Conservation (phyloP, 345 rosid species). For the Pseudoturritis turrita region DNA sequence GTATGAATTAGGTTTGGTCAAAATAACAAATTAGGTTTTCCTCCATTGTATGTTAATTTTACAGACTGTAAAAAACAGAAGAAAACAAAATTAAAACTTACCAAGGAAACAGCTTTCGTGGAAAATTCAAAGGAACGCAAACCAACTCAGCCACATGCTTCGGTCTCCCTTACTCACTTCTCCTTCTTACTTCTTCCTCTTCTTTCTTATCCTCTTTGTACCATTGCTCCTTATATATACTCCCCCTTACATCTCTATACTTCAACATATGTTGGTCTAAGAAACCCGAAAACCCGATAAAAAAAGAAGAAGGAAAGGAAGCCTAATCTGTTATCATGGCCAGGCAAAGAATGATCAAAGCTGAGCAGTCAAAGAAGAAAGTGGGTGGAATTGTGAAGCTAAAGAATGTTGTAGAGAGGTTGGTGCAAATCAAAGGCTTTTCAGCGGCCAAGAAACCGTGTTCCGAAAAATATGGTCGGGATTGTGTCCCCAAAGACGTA, state of each 20-base stretch:
- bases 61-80: neutral
- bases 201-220: constrained; percentile 29
- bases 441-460: constrained; percentile 20
- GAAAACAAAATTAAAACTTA: neutral
- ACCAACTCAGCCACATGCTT: constrained; percentile 39
- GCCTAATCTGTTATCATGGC: constrained; percentile 19
- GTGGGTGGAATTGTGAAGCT: constrained; percentile 34
- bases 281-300: neutral
- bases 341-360: constrained; percentile 27
- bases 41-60: neutral
- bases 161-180: constrained; percentile 31
- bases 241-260: neutral
- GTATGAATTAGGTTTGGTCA: too few species aligned
- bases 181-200: constrained; percentile 9
- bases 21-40: too few species aligned
- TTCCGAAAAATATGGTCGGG: constrained; percentile 10
- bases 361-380: constrained; percentile 27
- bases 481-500: constrained; percentile 57
- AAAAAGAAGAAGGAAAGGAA: neutral
- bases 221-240: constrained; percentile 22
- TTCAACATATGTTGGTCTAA: neutral
- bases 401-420: constrained; percentile 34
- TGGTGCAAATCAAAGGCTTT: constrained; percentile 29
- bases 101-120: constrained; percentile 14
- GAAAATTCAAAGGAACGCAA: constrained; percentile 15